These are phyloP conservation scores for Didymella segeticola DNA, from an alignment of 2,329 filamentous ascomycete species.

Conservation along the genomic window DNA sequence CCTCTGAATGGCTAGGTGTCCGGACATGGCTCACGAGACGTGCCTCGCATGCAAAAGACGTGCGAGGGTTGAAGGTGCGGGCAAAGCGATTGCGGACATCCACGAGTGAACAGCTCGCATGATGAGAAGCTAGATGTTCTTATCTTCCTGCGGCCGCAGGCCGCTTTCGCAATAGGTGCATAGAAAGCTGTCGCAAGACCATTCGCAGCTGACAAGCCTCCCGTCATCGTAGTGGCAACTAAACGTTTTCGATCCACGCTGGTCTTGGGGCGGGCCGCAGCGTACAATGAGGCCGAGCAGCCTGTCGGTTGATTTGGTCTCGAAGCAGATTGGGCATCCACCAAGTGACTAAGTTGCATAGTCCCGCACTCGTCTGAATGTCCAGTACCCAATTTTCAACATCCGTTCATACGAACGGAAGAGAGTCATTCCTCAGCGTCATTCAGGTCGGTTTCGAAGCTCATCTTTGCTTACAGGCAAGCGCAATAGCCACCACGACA, in stretches of 20 bases:
- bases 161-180: not conserved
- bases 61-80: not conserved
- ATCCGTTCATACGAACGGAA: not conserved
- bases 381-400: not conserved
- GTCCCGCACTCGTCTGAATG: conserved; percentile 2
- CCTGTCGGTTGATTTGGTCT: conserved; percentile 7
- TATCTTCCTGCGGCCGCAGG: not conserved
- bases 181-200: not conserved
- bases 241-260: conserved; percentile 17
- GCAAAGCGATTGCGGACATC: not conserved
- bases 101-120: no score
- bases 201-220: conserved; percentile 1
- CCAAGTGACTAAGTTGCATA: conserved; percentile 10
- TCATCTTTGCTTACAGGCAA: not conserved
- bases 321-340: conserved; percentile 15
- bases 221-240: conserved; percentile 15
- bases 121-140: not conserved
- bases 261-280: conserved; percentile 12
- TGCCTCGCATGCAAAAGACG: not conserved
- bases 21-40: not conserved
- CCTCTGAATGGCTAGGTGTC: not conserved
- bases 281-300: conserved; percentile 18
- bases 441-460: not conserved
- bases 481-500: not conserved
- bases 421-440: not conserved